Percentiles rank a stretch among this genome's conserved stretches.
Evolutionary conservation across 139 green algal species (phyloP).

Genomic region (Astrephomene gubernaculifera): DNA sequence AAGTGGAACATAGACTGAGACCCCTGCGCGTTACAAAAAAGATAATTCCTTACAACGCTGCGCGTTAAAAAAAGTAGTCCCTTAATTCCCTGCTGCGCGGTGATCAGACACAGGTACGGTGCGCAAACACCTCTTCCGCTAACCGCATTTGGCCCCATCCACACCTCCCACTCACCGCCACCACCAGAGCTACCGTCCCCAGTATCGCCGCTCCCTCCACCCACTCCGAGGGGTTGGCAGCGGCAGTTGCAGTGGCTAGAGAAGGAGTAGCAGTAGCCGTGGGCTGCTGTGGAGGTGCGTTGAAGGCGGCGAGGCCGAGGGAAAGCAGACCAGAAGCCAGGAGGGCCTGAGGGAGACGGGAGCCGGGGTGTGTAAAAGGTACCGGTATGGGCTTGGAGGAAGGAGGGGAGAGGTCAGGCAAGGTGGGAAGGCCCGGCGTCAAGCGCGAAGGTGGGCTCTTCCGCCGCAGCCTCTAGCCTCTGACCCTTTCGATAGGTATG

Average conservation of each 20-base stretch:
- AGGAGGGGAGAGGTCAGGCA: neutral
- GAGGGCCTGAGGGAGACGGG: constrained; percentile 46
- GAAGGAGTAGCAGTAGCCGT: neutral
- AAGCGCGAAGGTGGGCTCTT: neutral
- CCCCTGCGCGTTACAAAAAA: no score
- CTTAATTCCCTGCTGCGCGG: no score
- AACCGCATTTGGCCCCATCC: no score
- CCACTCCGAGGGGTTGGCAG: constrained; percentile 48
- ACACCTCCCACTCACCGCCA: constrained; percentile 54
- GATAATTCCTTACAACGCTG: no score
- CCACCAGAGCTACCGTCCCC: constrained; percentile 78
- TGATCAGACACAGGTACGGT: no score
- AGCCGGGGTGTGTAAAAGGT: neutral
- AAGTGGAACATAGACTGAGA: no score
- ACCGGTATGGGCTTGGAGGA: neutral
- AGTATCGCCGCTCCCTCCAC: constrained; percentile 86
- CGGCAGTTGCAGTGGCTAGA: neutral
- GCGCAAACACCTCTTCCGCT: no score
- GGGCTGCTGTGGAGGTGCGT: neutral
- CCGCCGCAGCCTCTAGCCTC: no score
- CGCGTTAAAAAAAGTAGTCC: no score
- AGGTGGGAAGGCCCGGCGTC: neutral
- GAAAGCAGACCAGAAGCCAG: constrained; percentile 68
- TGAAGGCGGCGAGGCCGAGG: constrained; percentile 59
- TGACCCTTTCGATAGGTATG: neutral